These are phyloP conservation scores for Ophiostoma sp. DNA, from an alignment of 2,329 filamentous ascomycete species.

Conservation along the genomic window DNA sequence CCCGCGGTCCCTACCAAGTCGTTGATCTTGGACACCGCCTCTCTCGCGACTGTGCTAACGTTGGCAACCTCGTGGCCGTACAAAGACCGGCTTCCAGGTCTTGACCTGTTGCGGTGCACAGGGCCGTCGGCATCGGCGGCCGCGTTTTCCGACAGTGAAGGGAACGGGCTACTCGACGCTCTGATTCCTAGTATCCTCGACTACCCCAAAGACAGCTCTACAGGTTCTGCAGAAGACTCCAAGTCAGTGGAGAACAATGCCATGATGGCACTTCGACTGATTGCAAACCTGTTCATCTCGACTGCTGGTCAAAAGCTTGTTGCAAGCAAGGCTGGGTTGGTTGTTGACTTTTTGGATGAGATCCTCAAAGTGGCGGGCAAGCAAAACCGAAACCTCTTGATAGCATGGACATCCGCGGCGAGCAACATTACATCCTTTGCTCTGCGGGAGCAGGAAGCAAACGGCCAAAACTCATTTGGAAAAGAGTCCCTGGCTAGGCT, in stretches of 20 bases:
- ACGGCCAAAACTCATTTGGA: slow-evolving; percentile 38
- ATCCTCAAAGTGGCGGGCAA: slow-evolving; percentile 53
- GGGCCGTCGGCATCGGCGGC: slow-evolving; percentile 65
- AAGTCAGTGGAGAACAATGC: slow-evolving; percentile 68
- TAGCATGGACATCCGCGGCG: slow-evolving; percentile 74
- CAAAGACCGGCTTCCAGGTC: slow-evolving; percentile 69
- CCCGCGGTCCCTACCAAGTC: slow-evolving; percentile 29
- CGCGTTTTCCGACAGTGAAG: slow-evolving; percentile 47
- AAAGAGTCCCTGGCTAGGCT: slow-evolving; percentile 40
- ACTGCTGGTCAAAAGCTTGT: slow-evolving; percentile 62
- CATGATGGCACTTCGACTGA: slow-evolving; percentile 77
- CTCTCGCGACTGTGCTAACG: slow-evolving; percentile 60
- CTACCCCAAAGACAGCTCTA: slow-evolving; percentile 31
- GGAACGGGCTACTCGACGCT: slow-evolving; percentile 55
- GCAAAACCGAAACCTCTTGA: slow-evolving; percentile 70
- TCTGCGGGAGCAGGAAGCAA: slow-evolving; percentile 41
- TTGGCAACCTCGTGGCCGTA: slow-evolving; percentile 76
- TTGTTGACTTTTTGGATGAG: slow-evolving; percentile 58
- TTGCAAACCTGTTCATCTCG: slow-evolving; percentile 80
- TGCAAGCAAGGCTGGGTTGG: slow-evolving; percentile 51
- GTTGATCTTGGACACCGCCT: slow-evolving; percentile 36
- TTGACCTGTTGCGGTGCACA: slow-evolving; percentile 83
- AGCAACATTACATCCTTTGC: slow-evolving; percentile 81
- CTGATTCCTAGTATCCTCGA: slow-evolving; percentile 34
- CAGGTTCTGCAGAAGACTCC: slow-evolving; percentile 44